phyloP scores from a whole-genome alignment of 352 stramenopile genomes.

The Pythium rishiriense region DNA sequence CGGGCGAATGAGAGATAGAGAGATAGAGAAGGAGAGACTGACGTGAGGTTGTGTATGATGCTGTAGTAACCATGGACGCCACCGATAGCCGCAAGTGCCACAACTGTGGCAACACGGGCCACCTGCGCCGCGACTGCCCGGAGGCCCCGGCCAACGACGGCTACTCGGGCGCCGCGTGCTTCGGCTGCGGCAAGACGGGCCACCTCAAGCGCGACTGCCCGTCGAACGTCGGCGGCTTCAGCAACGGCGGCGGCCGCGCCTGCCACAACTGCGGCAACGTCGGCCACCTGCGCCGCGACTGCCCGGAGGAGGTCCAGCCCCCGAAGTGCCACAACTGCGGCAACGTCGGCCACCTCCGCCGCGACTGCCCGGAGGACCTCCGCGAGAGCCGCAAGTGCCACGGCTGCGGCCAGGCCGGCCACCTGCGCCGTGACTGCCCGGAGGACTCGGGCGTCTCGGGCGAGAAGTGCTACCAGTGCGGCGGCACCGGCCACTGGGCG shows the following conservation, averaged over 20 bases:
- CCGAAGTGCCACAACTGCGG: conserved; percentile 49
- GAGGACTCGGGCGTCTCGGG: conserved; percentile 40
- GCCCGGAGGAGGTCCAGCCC: conserved; percentile 54
- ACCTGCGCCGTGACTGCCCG: conserved; percentile 76
- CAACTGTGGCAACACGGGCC: conserved; percentile 74
- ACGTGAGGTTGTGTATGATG: not conserved
- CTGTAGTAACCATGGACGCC: conserved; percentile 40
- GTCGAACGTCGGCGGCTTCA: conserved; percentile 28
- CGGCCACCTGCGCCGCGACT: conserved; percentile 83
- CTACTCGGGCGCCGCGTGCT: conserved; percentile 55
- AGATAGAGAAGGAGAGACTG: not conserved
- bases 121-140: conserved; percentile 78
- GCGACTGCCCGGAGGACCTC: conserved; percentile 66
- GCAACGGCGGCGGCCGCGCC: conserved; percentile 39
- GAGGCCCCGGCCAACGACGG: conserved; percentile 43
- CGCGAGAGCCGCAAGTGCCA: conserved; percentile 71
- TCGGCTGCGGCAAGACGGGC: conserved; percentile 74
- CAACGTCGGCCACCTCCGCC: conserved; percentile 65
- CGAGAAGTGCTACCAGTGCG: conserved; percentile 16
- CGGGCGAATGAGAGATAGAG: not conserved
- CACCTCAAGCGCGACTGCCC: conserved; percentile 86
- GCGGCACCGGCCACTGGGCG: conserved; percentile 74
- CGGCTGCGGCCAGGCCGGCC: conserved; percentile 65
- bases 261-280: conserved; percentile 85
- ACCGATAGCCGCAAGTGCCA: conserved; percentile 51